Percentiles rank a stretch among this genome's conserved stretches.
Conservation (phyloP, 805 yeast species). For the Naumovozyma baii region DNA sequence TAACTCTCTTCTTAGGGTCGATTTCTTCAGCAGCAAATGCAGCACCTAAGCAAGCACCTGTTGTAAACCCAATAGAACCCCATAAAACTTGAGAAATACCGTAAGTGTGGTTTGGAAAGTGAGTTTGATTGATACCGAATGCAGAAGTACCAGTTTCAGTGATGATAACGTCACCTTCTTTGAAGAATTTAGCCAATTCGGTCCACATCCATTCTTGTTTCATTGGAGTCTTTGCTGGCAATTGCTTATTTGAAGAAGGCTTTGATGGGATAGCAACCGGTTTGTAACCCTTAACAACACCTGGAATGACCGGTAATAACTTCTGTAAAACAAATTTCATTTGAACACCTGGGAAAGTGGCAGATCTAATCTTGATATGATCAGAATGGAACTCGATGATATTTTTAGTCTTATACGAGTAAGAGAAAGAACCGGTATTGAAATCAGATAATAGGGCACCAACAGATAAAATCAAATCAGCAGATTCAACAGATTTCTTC, state of each 20-base stretch:
- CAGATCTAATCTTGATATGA: constrained; percentile 55
- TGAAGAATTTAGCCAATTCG: constrained; percentile 47
- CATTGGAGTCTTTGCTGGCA: constrained; percentile 35
- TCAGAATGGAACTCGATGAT: constrained; percentile 70
- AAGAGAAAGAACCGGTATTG: constrained; percentile 79
- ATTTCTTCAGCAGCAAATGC: constrained; percentile 53
- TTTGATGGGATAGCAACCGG: constrained; percentile 46
- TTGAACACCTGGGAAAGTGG: constrained; percentile 58
- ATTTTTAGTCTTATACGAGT: constrained; percentile 60
- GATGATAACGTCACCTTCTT: constrained; percentile 53
- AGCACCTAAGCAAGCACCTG: constrained; percentile 58
- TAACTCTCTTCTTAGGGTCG: constrained; percentile 48
- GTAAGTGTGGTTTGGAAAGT: constrained; percentile 48
- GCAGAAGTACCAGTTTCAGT: constrained; percentile 69
- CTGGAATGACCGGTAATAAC: constrained; percentile 31
- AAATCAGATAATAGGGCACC: constrained; percentile 79
- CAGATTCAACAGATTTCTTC: constrained; percentile 54
- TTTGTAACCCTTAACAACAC: constrained; percentile 33
- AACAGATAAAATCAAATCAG: constrained; percentile 65
- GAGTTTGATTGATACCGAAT: constrained; percentile 54
- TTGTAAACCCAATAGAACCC: constrained; percentile 64
- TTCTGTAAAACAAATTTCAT: constrained; percentile 46
- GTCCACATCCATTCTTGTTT: constrained; percentile 63
- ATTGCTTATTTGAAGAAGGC: constrained; percentile 37
- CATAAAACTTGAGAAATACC: constrained; percentile 65